These are phyloP conservation scores for Halteria grandinella DNA, from an alignment of 73 alveolate genomes.

Conservation along the genomic window DNA sequence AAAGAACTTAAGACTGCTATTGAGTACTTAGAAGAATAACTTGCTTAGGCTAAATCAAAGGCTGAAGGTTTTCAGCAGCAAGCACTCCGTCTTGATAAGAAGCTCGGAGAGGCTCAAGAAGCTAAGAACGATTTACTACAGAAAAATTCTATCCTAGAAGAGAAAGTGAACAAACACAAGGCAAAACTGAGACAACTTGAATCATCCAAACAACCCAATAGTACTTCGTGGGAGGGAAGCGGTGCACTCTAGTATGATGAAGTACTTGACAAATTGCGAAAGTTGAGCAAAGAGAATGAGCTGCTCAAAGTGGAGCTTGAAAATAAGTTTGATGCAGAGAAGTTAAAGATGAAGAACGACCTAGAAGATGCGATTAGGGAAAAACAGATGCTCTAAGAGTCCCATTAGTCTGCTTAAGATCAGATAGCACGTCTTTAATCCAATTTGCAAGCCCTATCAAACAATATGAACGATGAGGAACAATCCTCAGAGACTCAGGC, in stretches of 20 bases:
- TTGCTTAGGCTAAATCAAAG: conserved; percentile 29
- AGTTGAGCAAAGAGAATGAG: conserved; percentile 30
- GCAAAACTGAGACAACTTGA: not conserved
- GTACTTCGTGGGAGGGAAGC: conserved; percentile 3
- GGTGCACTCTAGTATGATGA: not conserved
- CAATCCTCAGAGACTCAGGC: not conserved
- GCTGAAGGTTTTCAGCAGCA: conserved; percentile 1
- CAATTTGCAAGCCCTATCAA: not conserved
- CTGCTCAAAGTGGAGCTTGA: conserved; percentile 27
- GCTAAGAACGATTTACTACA: conserved; percentile 41
- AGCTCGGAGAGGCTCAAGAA: conserved; percentile 1
- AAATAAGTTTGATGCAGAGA: conserved; percentile 43
- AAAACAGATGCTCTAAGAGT: conserved; percentile 19
- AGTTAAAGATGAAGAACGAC: not conserved
- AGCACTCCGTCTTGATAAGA: conserved; percentile 18
- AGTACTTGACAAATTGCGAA: conserved; percentile 22
- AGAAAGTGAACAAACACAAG: conserved; percentile 24
- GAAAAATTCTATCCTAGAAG: conserved; percentile 27
- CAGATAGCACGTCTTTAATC: too few relatives aligned
- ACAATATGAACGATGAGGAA: not conserved
- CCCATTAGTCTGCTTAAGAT: not conserved
- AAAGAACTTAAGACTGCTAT: conserved; percentile 9
- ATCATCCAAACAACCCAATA: not conserved
- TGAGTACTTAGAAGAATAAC: conserved; percentile 18
- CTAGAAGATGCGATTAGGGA: conserved; percentile 8